phyloP scores from a whole-genome alignment of 2,329 filamentous ascomycete genomes.

The Scolecobasidium constrictum region DNA sequence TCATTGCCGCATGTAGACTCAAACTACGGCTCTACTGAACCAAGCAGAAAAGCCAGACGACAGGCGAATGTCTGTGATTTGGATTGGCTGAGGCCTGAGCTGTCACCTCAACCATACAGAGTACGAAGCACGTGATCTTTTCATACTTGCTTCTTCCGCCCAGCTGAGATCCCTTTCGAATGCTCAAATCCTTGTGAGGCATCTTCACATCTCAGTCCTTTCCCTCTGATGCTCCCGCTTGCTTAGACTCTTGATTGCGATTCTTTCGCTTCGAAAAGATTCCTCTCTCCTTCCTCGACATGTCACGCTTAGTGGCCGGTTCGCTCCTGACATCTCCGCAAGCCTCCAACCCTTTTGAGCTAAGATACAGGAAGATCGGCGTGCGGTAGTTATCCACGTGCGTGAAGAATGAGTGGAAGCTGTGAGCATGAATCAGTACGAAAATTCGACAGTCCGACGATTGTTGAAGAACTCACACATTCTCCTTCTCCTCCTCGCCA shows the following conservation, averaged over 20 bases:
- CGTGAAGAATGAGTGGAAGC: slow-evolving; percentile 38
- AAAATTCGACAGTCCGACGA: too few species aligned
- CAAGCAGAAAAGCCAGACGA: not conserved
- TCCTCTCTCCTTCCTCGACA: not conserved
- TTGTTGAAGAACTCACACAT: slow-evolving; percentile 63
- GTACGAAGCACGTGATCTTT: too few species aligned
- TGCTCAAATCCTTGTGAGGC: too few species aligned
- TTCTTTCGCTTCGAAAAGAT: not conserved
- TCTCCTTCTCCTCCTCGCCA: slow-evolving; percentile 75
- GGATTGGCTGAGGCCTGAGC: too few species aligned
- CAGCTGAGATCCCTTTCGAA: too few species aligned
- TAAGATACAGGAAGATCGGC: slow-evolving; percentile 37
- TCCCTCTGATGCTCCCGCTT: too few species aligned
- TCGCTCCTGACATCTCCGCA: slow-evolving; percentile 1
- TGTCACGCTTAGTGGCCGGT: not conserved
- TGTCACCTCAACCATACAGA: too few species aligned
- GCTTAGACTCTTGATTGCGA: not conserved
- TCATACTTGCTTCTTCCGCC: too few species aligned
- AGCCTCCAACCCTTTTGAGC: slow-evolving; percentile 35
- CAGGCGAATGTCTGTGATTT: not conserved
- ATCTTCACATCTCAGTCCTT: too few species aligned
- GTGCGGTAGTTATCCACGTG: slow-evolving; percentile 41
- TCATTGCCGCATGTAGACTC: too few species aligned
- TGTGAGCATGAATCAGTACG: slow-evolving; percentile 14
- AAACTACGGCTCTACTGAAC: too few species aligned